Evolutionary conservation across 148 eudicot genomes (phyloP).

Genomic region (Pharnaceum exiguum): DNA sequence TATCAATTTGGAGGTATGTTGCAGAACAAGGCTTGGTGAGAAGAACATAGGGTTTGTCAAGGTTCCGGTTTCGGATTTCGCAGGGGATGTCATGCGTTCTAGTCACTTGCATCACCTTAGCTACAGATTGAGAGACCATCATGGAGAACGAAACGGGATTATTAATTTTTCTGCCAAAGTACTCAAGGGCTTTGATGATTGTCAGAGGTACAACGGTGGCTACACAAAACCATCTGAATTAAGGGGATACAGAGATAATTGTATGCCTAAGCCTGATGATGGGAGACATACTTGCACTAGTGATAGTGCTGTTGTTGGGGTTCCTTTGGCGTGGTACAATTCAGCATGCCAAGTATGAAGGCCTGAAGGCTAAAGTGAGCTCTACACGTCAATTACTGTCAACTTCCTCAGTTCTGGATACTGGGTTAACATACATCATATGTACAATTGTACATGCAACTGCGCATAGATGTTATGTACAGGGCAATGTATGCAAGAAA

Average conservation of each 20-base stretch:
- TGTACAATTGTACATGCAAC: no score
- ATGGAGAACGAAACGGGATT: conserved; percentile 56
- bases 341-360: conserved; percentile 12
- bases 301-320: conserved; percentile 26
- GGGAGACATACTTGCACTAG: neutral
- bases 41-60: conserved; percentile 36
- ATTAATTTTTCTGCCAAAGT: conserved; percentile 59
- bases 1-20: conserved; percentile 38
- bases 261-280: neutral
- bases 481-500: no score
- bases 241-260: conserved; percentile 7
- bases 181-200: conserved; percentile 1
- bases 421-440: no score
- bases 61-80: conserved; percentile 52
- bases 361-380: neutral
- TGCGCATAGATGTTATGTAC: no score
- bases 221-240: neutral
- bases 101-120: conserved; percentile 55
- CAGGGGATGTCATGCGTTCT: conserved; percentile 24
- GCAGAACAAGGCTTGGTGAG: conserved; percentile 8
- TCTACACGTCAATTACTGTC: neutral
- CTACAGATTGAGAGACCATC: conserved; percentile 45
- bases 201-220: neutral
- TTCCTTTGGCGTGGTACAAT: conserved; percentile 28
- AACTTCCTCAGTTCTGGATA: neutral